Percentiles rank a stretch among this genome's conserved stretches.
Evolutionary conservation across 2,329 filamentous ascomycete genomes (phyloP).

Genomic region (Tympanopsis confertula): DNA sequence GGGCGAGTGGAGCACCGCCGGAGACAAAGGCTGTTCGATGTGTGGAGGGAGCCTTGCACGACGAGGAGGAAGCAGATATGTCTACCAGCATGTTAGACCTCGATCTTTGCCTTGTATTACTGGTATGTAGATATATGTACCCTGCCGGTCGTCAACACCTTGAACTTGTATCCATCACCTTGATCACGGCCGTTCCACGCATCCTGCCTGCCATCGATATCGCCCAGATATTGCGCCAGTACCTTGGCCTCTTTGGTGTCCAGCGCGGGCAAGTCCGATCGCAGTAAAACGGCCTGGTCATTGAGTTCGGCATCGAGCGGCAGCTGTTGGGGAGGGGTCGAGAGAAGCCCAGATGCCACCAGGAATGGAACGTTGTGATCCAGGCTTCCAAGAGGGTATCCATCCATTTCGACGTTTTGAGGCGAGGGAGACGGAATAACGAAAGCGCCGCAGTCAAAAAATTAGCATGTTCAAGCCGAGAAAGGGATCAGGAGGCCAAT

Average conservation of each 20-base stretch:
- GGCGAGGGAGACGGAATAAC: too few relatives aligned
- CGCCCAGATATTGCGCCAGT: not conserved
- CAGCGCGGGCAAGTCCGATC: not conserved
- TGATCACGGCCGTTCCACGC: not conserved
- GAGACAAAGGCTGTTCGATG: not conserved
- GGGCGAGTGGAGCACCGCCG: not conserved
- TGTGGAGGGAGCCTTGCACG: not conserved
- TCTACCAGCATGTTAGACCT: not conserved
- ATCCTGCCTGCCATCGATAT: not conserved
- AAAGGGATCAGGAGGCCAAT: too few relatives aligned
- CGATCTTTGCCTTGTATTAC: not conserved
- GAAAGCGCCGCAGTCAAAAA: too few relatives aligned
- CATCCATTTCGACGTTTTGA: too few relatives aligned
- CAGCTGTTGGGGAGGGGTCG: not conserved
- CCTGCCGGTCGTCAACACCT: not conserved
- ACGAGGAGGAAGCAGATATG: not conserved
- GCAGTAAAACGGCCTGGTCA: not conserved
- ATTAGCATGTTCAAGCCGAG: too few relatives aligned
- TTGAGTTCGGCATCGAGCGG: not conserved
- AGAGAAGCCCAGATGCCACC: not conserved
- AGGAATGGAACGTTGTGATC: not conserved
- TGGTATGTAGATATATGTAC: not conserved
- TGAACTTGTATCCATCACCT: not conserved
- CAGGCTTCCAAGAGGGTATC: not conserved
- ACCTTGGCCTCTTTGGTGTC: not conserved